phyloP scores from a whole-genome alignment of 2,329 filamentous ascomycete species.

The Trichophyton equinum region DNA sequence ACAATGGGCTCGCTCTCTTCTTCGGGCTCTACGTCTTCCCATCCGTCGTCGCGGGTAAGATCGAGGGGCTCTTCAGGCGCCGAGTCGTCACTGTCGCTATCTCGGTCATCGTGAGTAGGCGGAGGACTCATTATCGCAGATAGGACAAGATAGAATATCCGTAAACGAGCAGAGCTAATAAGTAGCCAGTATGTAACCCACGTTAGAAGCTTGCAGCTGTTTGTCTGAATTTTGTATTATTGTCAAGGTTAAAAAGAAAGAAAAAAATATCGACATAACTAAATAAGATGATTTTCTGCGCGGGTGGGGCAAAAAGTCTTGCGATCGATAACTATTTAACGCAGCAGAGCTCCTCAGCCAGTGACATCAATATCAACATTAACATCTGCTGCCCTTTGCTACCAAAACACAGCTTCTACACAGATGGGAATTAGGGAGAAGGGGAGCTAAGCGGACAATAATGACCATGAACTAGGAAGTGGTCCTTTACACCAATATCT shows the following conservation, averaged over 20 bases:
- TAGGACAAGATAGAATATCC: neutral
- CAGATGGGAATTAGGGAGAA: neutral
- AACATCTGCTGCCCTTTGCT: neutral
- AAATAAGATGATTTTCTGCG: neutral
- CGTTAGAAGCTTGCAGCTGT: too few relatives aligned
- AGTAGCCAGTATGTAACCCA: too few relatives aligned
- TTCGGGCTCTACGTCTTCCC: constrained; percentile 51
- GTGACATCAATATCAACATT: neutral
- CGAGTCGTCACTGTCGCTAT: constrained; percentile 16
- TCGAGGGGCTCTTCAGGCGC: constrained; percentile 25
- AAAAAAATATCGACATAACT: neutral
- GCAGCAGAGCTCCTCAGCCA: neutral
- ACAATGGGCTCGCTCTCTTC: constrained; percentile 50
- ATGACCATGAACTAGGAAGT: neutral
- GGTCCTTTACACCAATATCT: neutral
- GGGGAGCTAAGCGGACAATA: neutral
- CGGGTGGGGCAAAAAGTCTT: neutral
- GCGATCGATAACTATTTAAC: neutral
- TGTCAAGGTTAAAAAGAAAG: neutral
- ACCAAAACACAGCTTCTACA: neutral
- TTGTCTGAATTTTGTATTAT: neutral
- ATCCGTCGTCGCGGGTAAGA: constrained; percentile 40
- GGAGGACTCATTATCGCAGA: neutral
- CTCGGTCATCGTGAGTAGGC: neutral
- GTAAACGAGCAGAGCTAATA: neutral